phyloP scores from a whole-genome alignment of 2,329 filamentous ascomycete genomes.

The Penicillium sp. region DNA sequence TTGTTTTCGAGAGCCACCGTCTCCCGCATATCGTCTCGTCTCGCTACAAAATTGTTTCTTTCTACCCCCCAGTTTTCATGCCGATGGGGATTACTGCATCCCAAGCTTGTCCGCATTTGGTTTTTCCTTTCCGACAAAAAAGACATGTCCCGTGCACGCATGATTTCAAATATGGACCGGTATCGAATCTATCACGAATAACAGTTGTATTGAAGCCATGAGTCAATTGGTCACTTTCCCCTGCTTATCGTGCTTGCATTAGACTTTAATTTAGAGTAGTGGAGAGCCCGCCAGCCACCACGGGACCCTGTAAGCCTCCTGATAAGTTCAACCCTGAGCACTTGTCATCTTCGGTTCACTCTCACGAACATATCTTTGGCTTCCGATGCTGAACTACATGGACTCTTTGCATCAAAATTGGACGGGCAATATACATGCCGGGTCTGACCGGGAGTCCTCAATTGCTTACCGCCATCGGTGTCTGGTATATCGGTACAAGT shows the following conservation, averaged over 20 bases:
- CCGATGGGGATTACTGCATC: neutral
- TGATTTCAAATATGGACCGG: constrained; percentile 15
- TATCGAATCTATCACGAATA: constrained; percentile 21
- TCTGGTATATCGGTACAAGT: too few species aligned
- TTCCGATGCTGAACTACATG: too few species aligned
- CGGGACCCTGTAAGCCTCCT: neutral
- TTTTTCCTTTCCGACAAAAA: constrained; percentile 11
- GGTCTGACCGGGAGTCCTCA: too few species aligned
- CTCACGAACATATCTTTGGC: too few species aligned
- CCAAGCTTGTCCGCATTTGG: neutral
- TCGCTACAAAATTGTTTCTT: neutral
- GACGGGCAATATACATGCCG: too few species aligned
- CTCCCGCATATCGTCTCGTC: neutral
- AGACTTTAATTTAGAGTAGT: neutral
- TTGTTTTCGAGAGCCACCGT: neutral
- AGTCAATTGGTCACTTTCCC: neutral
- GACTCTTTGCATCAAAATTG: too few species aligned
- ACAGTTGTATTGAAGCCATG: constrained; percentile 19
- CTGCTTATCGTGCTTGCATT: neutral
- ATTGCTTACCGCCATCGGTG: too few species aligned
- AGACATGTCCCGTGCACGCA: constrained; percentile 17
- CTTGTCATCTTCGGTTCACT: neutral
- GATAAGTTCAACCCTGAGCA: neutral
- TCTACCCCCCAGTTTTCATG: neutral
- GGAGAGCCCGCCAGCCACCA: neutral